phyloP scores from a whole-genome alignment of 352 stramenopile genomes.

The Blastocystis sp. region DNA sequence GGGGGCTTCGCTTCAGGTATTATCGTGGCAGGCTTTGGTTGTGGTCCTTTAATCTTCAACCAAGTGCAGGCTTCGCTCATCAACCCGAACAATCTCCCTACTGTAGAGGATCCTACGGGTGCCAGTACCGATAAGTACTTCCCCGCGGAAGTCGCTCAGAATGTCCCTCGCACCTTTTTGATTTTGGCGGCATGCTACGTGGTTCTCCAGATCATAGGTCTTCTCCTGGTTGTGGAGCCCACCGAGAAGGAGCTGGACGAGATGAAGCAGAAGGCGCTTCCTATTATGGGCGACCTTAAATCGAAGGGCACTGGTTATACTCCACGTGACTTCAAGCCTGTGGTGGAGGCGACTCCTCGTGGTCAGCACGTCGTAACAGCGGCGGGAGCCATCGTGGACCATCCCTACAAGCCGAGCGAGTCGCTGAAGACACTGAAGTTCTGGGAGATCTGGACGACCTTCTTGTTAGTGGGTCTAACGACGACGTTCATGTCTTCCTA shows the following conservation, averaged over 20 bases:
- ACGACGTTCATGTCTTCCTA: conserved; percentile 54
- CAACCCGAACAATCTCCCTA: conserved; percentile 47
- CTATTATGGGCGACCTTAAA: conserved; percentile 16
- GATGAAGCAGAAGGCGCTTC: conserved; percentile 27
- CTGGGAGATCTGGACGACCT: conserved; percentile 60
- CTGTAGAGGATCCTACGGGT: conserved; percentile 24
- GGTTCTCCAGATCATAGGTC: conserved; percentile 4
- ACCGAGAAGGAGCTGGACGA: conserved; percentile 22
- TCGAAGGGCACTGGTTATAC: conserved; percentile 3
- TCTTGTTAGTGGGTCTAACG: conserved; percentile 55
- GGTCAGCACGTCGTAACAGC: neutral
- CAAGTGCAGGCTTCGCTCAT: conserved; percentile 36
- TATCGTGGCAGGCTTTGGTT: conserved; percentile 59
- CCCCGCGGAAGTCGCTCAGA: neutral
- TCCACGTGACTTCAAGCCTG: conserved; percentile 8
- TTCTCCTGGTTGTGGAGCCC: neutral
- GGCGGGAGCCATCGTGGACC: neutral
- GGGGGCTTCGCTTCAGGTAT: conserved; percentile 41
- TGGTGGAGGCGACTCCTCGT: conserved; percentile 5
- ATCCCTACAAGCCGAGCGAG: conserved; percentile 50
- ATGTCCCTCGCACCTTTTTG: conserved; percentile 14
- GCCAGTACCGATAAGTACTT: conserved; percentile 1
- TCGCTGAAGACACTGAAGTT: conserved; percentile 26
- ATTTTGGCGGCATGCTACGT: conserved; percentile 14
- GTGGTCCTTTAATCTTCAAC: conserved; percentile 61